Conservation (phyloP, 805 yeast genomes). For the Ogataea parapolymorpha region DNA sequence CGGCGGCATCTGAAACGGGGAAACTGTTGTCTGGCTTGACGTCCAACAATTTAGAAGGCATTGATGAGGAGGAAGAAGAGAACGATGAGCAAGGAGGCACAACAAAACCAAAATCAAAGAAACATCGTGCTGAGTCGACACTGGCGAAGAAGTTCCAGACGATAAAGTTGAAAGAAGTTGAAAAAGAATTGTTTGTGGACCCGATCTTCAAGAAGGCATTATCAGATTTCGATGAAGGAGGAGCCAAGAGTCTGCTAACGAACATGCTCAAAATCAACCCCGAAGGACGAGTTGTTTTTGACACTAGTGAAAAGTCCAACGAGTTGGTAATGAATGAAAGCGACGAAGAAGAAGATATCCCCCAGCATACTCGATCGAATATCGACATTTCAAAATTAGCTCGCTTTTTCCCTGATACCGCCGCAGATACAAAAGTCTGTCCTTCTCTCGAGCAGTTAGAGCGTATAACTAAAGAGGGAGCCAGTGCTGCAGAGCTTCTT, state of each 20-base stretch:
- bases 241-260: conserved; percentile 50
- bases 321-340: conserved; percentile 13
- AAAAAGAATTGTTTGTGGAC: conserved; percentile 48
- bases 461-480: conserved; percentile 27
- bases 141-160: conserved; percentile 39
- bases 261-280: conserved; percentile 47
- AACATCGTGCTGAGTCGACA: conserved; percentile 28
- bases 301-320: conserved; percentile 35
- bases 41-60: conserved; percentile 26
- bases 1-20: conserved; percentile 89
- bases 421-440: conserved; percentile 47
- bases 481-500: conserved; percentile 24
- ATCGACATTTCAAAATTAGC: conserved; percentile 13
- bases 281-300: conserved; percentile 48
- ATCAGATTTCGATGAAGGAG: conserved; percentile 62
- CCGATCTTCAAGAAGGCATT: conserved; percentile 56
- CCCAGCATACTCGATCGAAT: background rate
- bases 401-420: conserved; percentile 20
- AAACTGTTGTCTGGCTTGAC: conserved; percentile 54
- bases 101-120: conserved; percentile 18
- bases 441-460: conserved; percentile 67
- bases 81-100: conserved; percentile 22
- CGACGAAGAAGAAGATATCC: conserved; percentile 6
- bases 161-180: conserved; percentile 42
- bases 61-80: conserved; percentile 22